phyloP scores from a whole-genome alignment of 148 eudicot species.

The Hydrangea macrophylla region DNA sequence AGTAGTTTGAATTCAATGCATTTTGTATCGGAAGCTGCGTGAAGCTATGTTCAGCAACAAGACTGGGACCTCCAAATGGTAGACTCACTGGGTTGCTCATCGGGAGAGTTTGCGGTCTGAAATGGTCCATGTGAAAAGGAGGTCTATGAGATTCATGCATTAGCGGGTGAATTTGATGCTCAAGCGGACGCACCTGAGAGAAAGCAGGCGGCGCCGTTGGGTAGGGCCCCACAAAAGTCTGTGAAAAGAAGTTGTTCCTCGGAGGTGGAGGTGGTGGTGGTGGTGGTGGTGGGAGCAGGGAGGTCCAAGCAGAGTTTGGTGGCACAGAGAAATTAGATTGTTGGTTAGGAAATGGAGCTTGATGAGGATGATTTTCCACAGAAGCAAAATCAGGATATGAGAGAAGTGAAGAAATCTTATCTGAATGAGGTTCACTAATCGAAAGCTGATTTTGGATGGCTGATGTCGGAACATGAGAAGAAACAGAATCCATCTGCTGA shows the following conservation, averaged over 20 bases:
- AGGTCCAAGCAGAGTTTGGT: constrained; percentile 41
- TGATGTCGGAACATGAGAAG: constrained; percentile 26
- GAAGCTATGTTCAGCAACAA: constrained; percentile 30
- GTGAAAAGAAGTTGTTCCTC: constrained; percentile 36
- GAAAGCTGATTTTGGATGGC: constrained; percentile 20
- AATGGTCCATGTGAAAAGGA: constrained; percentile 16
- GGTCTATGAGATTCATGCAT: constrained; percentile 24
- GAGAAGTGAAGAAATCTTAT: constrained; percentile 8
- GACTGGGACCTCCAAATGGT: constrained; percentile 32
- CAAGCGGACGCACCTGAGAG: constrained; percentile 40
- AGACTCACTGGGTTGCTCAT: constrained; percentile 31
- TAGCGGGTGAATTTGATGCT: constrained; percentile 29
- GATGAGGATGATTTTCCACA: constrained; percentile 34
- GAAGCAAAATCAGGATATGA: constrained; percentile 24
- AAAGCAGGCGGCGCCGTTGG: constrained; percentile 28
- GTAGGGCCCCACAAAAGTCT: constrained; percentile 35
- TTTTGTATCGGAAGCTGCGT: constrained; percentile 33
- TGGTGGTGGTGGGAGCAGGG: constrained; percentile 49
- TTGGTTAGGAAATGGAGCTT: constrained; percentile 38
- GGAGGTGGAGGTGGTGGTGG: constrained; percentile 43
- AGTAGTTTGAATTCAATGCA: constrained; percentile 56
- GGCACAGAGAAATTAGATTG: constrained; percentile 43
- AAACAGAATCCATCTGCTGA: constrained; percentile 18
- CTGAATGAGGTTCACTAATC: constrained; percentile 15
- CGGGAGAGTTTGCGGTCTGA: constrained; percentile 20